phyloP scores from a whole-genome alignment of 345 rosid genomes.

The Sonneratia caseolaris region DNA sequence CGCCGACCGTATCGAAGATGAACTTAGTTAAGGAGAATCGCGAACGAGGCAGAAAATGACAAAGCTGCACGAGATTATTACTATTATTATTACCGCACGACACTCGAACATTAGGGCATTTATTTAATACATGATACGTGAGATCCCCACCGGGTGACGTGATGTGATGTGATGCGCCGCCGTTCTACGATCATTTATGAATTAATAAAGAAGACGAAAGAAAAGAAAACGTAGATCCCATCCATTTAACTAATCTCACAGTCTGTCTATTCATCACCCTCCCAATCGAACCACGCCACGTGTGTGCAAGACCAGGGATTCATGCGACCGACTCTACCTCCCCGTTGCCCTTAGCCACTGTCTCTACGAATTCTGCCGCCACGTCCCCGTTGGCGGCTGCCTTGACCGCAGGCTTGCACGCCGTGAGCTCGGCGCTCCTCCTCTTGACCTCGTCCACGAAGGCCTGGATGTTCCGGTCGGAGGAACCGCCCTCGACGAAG shows the following conservation, averaged over 20 bases:
- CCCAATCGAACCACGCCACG: background rate
- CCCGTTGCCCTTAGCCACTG: background rate
- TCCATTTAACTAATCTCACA: background rate
- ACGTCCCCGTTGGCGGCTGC: background rate
- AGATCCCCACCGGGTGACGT: no score
- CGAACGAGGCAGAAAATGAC: no score
- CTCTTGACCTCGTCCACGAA: constrained; percentile 53
- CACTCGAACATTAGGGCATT: background rate
- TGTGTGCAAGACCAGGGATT: background rate
- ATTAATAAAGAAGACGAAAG: no score
- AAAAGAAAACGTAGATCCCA: no score
- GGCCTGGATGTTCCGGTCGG: constrained; percentile 42
- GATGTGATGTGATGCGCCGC: no score
- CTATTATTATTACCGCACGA: background rate
- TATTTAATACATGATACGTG: no score
- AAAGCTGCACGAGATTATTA: no score
- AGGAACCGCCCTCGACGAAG: constrained; percentile 64
- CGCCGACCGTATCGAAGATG: no score
- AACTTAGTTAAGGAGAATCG: no score
- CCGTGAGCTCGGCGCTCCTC: constrained; percentile 11
- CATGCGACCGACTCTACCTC: background rate
- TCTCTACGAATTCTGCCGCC: background rate
- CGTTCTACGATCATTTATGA: no score
- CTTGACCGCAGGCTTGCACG: background rate
- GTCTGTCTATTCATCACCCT: background rate